Base-by-base conservation (phyloP, 2,329 filamentous ascomycete species). In the Alternaria sp. region DNA sequence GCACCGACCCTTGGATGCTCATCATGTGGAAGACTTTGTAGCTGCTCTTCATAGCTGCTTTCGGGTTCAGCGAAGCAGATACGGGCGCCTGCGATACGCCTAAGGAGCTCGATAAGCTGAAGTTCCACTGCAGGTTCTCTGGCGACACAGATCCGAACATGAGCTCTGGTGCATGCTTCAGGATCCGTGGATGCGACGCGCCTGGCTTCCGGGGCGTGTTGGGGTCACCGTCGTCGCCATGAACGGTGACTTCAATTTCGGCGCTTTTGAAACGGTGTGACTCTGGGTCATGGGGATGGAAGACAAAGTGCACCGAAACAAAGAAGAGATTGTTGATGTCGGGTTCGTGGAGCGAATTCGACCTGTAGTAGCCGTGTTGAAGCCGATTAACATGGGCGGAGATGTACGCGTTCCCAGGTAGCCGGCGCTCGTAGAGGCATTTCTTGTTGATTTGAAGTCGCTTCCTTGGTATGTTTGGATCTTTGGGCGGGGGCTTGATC, bases 151-250 rank as follows among this genome's bases (percentile, higher is more conserved):
- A 77, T 6, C 83, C 83, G 61, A 81, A 85, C 53, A 85, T 81
- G 17, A 85, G 73, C 69, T 85, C 83, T 10, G 84, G 84, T 5
- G 84, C 84, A 69, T 85, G 83, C 74, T 82, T 83, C 17, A 86
- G 72, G 50, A 86, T 83, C 13, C 79, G 76, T 7, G 84, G 81
- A 52, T 76, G 79, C 11, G 66, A 67, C 11, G 61, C 65, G 3
- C 61, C 59, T 11, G 66, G 64, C 19, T 63, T 50, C 15, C 64
- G 58, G 11, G 28, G 26, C 12, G 63, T 51, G 51, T 46, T 51
- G 7, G 62, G 44, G 19, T 55, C 49, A n/a, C 70, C 56, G 21
- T 66, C 53, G 26, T 65, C 58, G 43, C 76, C 70, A 43, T 78
- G 79, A 4, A 81, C 72, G 5, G 77, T 78, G 3, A 82, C 82